Evolutionary conservation across 192 early-diverging fungal genomes (phyloP).

Genomic region (Paraglomus brasilianum): DNA sequence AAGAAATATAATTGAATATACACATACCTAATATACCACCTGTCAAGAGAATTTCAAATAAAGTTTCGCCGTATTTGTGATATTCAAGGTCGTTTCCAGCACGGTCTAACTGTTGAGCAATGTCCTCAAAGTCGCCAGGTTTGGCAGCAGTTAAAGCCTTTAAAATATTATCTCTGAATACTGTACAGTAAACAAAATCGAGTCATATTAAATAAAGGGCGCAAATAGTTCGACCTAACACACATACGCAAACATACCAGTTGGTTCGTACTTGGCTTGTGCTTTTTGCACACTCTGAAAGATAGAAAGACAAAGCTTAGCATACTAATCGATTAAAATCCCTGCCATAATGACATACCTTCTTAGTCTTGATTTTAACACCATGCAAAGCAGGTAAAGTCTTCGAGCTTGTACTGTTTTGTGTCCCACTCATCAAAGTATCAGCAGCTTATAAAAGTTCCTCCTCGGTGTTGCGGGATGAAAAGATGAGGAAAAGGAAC

Average conservation of each 20-base stretch:
- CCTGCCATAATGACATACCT: conserved; percentile 39
- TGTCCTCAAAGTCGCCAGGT: conserved; percentile 68
- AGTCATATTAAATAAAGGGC: background rate
- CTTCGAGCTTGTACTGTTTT: conserved; percentile 42
- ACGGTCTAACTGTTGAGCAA: conserved; percentile 72
- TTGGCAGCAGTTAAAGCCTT: conserved; percentile 45
- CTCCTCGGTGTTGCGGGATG: background rate
- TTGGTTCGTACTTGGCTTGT: conserved; percentile 63
- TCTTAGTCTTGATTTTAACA: conserved; percentile 68
- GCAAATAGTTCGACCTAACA: background rate
- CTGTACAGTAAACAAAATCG: conserved; percentile 31
- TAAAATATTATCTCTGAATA: conserved; percentile 62
- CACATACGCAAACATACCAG: conserved; percentile 43
- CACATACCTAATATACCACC: conserved; percentile 84
- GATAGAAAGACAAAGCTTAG: conserved; percentile 5
- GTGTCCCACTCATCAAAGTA: conserved; percentile 49
- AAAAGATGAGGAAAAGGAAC: background rate
- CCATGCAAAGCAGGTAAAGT: conserved; percentile 59
- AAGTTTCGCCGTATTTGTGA: conserved; percentile 91
- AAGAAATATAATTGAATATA: background rate
- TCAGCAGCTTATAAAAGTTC: background rate
- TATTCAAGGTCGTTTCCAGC: conserved; percentile 88
- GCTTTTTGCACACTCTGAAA: conserved; percentile 63
- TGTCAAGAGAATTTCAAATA: conserved; percentile 92
- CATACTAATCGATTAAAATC: background rate